Evolutionary conservation across 1,284 basidiomycete species (phyloP).

Genomic region (Chondrostereum purpureum): DNA sequence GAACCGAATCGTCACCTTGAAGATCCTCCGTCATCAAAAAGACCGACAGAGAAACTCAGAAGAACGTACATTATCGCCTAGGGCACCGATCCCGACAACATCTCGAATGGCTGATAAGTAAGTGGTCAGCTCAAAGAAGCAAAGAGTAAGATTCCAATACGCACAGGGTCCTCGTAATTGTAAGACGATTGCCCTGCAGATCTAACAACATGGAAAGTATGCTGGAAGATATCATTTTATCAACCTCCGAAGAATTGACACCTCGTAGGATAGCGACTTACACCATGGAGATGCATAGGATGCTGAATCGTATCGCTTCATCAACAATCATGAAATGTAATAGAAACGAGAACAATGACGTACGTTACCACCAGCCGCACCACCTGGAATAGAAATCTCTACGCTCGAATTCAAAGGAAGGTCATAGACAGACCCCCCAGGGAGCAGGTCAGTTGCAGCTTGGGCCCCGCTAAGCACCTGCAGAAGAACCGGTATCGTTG

Average conservation of each 20-base stretch:
- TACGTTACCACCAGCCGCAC: too few relatives aligned
- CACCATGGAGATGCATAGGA: constrained; percentile 37
- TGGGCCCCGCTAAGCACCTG: neutral
- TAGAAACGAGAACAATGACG: neutral
- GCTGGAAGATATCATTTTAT: constrained; percentile 15
- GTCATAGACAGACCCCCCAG: neutral
- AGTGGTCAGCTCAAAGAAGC: neutral
- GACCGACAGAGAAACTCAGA: neutral
- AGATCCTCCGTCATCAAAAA: too few relatives aligned
- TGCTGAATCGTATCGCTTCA: constrained; percentile 23
- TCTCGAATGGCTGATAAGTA: neutral
- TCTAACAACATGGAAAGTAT: constrained; percentile 30
- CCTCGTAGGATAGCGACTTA: constrained; percentile 20
- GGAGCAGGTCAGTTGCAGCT: constrained; percentile 1
- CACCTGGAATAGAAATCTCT: too few relatives aligned
- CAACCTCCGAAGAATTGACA: neutral
- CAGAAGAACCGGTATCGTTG: constrained; percentile 5
- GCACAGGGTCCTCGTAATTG: constrained; percentile 31
- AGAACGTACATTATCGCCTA: neutral
- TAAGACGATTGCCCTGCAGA: constrained; percentile 23
- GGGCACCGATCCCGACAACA: neutral
- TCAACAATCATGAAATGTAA: neutral
- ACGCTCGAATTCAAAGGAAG: too few relatives aligned
- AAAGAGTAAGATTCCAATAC: neutral
- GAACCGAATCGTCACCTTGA: too few relatives aligned